These are phyloP conservation scores for Solanum commersonii DNA, from an alignment of 257 asterid species.

Conservation along the genomic window DNA sequence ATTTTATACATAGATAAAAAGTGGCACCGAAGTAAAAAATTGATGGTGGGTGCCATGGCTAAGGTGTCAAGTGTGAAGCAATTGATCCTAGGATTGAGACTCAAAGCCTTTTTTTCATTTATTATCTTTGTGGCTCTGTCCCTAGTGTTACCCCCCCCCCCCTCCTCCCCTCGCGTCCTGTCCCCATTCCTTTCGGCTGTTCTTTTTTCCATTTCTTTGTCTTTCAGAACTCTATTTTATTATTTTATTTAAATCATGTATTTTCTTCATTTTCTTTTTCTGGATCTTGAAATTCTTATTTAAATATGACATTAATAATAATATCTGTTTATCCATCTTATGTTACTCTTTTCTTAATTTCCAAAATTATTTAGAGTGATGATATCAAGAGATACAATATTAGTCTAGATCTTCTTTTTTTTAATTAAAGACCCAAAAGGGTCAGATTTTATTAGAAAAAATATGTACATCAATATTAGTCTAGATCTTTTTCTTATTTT, in stretches of 20 bases:
- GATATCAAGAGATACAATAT: background rate
- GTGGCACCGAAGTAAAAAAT: background rate
- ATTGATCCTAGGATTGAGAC: background rate
- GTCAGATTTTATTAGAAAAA: background rate
- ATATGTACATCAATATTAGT: background rate
- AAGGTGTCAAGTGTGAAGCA: background rate
- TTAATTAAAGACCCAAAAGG: background rate
- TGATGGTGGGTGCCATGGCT: background rate
- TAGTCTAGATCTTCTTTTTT: background rate
- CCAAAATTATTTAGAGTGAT: background rate
- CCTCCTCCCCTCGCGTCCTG: too few relatives aligned
- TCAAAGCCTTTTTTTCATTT: background rate
- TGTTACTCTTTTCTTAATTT: background rate
- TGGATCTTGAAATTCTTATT: background rate
- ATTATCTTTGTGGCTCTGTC: background rate
- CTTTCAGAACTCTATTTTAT: background rate
- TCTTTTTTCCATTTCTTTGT: background rate
- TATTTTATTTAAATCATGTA: background rate
- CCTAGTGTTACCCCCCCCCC: background rate
- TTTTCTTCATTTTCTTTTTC: background rate
- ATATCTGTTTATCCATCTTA: background rate
- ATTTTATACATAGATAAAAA: background rate
- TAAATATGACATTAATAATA: background rate
- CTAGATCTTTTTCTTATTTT: background rate
- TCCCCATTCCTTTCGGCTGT: background rate